These are phyloP conservation scores for Hypomontagnella submonticulosa DNA, from an alignment of 495 filamentous ascomycete species.

Conservation along the genomic window DNA sequence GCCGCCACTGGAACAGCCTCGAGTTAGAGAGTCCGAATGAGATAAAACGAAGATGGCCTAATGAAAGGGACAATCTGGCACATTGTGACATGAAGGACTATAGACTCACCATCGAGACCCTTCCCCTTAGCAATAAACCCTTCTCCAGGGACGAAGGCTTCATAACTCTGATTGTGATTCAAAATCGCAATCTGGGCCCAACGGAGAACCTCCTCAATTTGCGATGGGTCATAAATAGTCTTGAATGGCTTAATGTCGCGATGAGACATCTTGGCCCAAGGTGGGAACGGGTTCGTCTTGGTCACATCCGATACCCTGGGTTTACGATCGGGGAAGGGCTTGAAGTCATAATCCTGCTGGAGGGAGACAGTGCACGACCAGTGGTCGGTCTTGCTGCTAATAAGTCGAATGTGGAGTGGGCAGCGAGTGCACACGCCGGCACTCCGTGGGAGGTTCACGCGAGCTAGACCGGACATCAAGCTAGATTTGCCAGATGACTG, in stretches of 20 bases:
- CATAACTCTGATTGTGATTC: conserved; percentile 62
- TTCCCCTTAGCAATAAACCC: conserved; percentile 45
- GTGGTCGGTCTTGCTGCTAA: conserved; percentile 55
- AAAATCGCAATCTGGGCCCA: conserved; percentile 80
- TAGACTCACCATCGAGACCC: conserved; percentile 43
- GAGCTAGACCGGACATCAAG: conserved; percentile 81
- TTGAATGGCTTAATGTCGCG: conserved; percentile 55
- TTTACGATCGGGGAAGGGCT: conserved; percentile 41
- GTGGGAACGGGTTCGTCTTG: conserved; percentile 54
- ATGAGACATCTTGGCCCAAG: conserved; percentile 53
- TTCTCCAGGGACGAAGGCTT: conserved; percentile 61
- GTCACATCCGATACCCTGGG: conserved; percentile 56
- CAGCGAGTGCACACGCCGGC: conserved; percentile 80
- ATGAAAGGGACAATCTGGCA: neutral
- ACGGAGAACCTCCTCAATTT: conserved; percentile 68
- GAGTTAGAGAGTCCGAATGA: conserved; percentile 10
- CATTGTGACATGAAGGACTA: neutral
- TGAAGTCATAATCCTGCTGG: conserved; percentile 65
- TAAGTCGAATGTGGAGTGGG: conserved; percentile 79
- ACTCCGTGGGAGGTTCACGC: conserved; percentile 77
- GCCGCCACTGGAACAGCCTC: conserved; percentile 41
- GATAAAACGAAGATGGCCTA: neutral
- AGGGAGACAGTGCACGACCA: conserved; percentile 72
- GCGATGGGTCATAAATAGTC: conserved; percentile 51
- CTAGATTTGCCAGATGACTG: conserved; percentile 85